These are phyloP conservation scores for Pleurotus pulmonarius DNA, from an alignment of 768 basidiomycete species.

Conservation along the genomic window DNA sequence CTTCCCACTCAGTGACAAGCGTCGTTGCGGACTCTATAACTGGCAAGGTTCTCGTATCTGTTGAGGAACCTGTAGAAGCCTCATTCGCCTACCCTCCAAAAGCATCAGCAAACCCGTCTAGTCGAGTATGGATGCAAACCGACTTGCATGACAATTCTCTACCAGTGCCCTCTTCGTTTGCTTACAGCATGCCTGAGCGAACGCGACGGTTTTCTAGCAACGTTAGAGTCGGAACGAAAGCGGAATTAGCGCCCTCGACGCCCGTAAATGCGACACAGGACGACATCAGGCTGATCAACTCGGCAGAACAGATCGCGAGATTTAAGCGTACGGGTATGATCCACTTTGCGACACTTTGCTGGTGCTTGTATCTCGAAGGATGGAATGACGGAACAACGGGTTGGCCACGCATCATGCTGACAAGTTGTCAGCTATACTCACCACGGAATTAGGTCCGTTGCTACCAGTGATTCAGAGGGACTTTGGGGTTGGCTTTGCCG, in stretches of 20 bases:
- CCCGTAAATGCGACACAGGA: not conserved
- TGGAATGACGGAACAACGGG: constrained; percentile 23
- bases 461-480: constrained; percentile 22
- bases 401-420: not conserved
- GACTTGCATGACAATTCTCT: not conserved
- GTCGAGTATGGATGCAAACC: constrained; percentile 2
- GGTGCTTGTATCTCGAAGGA: constrained; percentile 39
- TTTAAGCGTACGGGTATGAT: constrained; percentile 9
- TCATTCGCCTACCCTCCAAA: not conserved
- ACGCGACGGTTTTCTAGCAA: not conserved
- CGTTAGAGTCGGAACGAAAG: not conserved
- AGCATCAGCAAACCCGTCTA: constrained; percentile 3
- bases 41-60: not conserved
- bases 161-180: not conserved
- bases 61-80: not conserved
- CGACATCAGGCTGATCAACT: not conserved
- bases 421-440: not conserved
- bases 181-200: not conserved
- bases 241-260: not conserved
- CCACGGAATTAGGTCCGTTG: constrained; percentile 15
- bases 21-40: not conserved
- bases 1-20: not conserved
- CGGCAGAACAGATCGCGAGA: not conserved
- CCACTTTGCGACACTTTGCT: constrained; percentile 41
- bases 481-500: constrained; percentile 30